Evolutionary conservation across 148 eudicot species (phyloP).

Genomic region (Silene latifolia): DNA sequence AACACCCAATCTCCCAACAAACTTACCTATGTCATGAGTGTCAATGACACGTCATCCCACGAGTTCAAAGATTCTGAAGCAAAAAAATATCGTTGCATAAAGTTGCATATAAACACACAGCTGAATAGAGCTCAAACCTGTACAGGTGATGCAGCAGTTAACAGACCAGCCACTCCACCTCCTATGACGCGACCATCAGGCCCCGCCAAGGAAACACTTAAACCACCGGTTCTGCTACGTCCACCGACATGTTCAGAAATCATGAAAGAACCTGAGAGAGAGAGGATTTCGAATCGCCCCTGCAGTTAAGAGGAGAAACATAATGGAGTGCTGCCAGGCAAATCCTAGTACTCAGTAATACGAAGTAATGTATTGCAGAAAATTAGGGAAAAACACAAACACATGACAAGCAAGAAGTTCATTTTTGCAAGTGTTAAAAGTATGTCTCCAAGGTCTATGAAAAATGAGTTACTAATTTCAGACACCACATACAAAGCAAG

Average conservation of each 20-base stretch:
- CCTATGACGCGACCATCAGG: slow-evolving; percentile 86
- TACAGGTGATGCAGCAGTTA: slow-evolving; percentile 79
- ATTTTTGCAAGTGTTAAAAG: no score
- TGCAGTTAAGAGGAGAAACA: slow-evolving; percentile 30
- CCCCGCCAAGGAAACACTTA: slow-evolving; percentile 75
- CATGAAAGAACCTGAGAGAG: slow-evolving; percentile 82
- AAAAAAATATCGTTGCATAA: background rate
- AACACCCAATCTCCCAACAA: background rate
- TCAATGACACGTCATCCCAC: background rate
- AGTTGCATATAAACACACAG: background rate
- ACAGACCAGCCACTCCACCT: slow-evolving; percentile 81
- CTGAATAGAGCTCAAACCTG: slow-evolving; percentile 48
- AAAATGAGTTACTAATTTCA: no score
- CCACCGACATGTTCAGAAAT: slow-evolving; percentile 65
- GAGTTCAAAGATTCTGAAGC: background rate
- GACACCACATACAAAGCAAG: no score
- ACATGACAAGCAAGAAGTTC: no score
- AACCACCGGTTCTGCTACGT: slow-evolving; percentile 68
- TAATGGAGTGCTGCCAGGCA: background rate
- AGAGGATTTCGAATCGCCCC: slow-evolving; percentile 84
- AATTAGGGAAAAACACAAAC: background rate
- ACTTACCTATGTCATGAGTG: background rate
- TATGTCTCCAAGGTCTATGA: no score
- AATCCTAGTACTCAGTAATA: background rate
- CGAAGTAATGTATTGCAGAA: background rate